phyloP scores from a whole-genome alignment of 306 rosid genomes.

The Cucumis cinereus region DNA sequence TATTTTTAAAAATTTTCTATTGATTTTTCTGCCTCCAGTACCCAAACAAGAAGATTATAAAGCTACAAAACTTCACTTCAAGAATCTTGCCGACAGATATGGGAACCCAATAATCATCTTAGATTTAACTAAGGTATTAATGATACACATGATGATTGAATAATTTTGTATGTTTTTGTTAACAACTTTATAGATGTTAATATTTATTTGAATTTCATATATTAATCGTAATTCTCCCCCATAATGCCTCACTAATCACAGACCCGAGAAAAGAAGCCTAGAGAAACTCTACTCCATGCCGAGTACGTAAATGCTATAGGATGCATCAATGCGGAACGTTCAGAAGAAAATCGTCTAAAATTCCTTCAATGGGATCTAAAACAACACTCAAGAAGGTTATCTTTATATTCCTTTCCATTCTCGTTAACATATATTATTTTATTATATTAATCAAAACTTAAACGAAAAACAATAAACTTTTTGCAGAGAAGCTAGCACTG shows the following conservation, averaged over 20 bases:
- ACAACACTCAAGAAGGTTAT: constrained; percentile 66
- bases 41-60: constrained; percentile 54
- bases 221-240: too few species aligned
- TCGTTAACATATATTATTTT: background rate
- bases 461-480: background rate
- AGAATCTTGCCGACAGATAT: constrained; percentile 70
- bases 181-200: background rate
- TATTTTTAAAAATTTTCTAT: background rate
- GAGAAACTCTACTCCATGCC: constrained; percentile 67
- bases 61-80: constrained; percentile 88
- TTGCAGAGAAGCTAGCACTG: constrained; percentile 59
- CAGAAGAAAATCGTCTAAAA: constrained; percentile 40
- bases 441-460: background rate
- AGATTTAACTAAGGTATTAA: constrained; percentile 76
- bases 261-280: constrained; percentile 80
- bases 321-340: constrained; percentile 39
- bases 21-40: constrained; percentile 27
- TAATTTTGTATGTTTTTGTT: background rate
- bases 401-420: background rate
- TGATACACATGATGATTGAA: background rate
- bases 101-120: constrained; percentile 80
- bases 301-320: constrained; percentile 79
- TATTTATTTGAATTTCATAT: too few species aligned
- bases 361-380: constrained; percentile 85
- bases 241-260: constrained; percentile 6